Base-by-base conservation (phyloP, 306 rosid species). In the Cicer arietinum region DNA sequence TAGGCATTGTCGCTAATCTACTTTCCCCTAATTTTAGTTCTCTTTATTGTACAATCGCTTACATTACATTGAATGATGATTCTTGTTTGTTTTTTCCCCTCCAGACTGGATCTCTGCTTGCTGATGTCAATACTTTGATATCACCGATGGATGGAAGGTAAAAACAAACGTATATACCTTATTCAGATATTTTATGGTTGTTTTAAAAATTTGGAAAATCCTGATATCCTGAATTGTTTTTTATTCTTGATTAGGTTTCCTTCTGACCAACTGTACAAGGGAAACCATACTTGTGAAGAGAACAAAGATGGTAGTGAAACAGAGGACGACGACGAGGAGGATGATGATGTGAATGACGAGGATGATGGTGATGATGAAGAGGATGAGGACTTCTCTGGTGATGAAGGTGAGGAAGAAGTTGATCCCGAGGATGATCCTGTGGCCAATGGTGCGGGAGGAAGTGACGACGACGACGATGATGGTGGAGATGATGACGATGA, bases 301-400 rank as follows among this genome's bases (percentile, higher is more conserved):
- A 89, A 89, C 85, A 85, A 86, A 79, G 98, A 93, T 81, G 80
- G 78, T 10, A 89, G 96, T 53, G 98, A 93, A 12, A 88, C 95
- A 37, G 94, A 92, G 82, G 93, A 90, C 0, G 77, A 39, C 0
- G 93, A 90, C 3, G 89, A 89, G n/a, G 84, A 87, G 3, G 92
- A 90, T 25, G 84, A 88, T 47, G 96, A 92, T 51, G 81, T 84
- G 60, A 86, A 91, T 76, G 91, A 89, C 14, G 80, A 60, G 7
- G 98, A 90, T 4, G 93, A 86, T 14, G 96, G 90, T 8, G 95
- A 87, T 14, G 96, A 92, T 7, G 95, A 87, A 8, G 92, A 69
- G 41, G 90, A 86, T 0, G 90, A 86, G 82, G 92, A 93, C 82
- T 86, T 86, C 70, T 85, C 93, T 3, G 88, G 89, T 9, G 90